These are phyloP conservation scores for Arctium lappa DNA, from an alignment of 129 eudicot genomes.

Conservation along the genomic window DNA sequence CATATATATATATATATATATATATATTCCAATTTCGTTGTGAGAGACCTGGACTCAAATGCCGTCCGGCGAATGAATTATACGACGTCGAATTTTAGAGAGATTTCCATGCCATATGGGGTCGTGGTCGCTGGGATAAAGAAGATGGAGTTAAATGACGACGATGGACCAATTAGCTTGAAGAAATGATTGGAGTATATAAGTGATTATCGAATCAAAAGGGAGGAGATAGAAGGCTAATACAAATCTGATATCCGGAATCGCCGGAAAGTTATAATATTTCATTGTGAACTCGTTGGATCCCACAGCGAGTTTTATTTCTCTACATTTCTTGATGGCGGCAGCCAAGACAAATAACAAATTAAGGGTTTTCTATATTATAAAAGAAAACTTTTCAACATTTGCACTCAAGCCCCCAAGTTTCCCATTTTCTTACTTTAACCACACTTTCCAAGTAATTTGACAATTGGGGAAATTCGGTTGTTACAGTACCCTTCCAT, in stretches of 20 bases:
- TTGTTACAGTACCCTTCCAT: no score
- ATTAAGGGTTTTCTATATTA: no score
- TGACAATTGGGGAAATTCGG: no score
- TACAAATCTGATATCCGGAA: constrained; percentile 19
- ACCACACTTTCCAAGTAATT: no score
- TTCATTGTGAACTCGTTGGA: constrained; percentile 9
- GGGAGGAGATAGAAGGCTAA: constrained; percentile 18
- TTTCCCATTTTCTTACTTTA: no score
- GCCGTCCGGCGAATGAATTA: constrained; percentile 5
- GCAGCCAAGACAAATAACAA: no score
- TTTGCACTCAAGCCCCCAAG: no score
- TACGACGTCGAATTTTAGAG: constrained; percentile 7
- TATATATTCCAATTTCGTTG: background rate
- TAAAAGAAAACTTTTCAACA: no score
- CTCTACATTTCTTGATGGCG: no score
- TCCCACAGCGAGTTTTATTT: background rate
- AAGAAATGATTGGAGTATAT: constrained; percentile 2
- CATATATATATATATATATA: no score
- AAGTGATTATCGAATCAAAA: background rate
- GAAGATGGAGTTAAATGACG: background rate
- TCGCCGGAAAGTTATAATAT: constrained; percentile 17
- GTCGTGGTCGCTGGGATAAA: constrained; percentile 9
- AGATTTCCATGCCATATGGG: constrained; percentile 16
- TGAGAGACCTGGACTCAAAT: background rate
- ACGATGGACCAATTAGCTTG: constrained; percentile 11